Conservation (phyloP, 352 stramenopile species). For the Globisporangium viniferum region DNA sequence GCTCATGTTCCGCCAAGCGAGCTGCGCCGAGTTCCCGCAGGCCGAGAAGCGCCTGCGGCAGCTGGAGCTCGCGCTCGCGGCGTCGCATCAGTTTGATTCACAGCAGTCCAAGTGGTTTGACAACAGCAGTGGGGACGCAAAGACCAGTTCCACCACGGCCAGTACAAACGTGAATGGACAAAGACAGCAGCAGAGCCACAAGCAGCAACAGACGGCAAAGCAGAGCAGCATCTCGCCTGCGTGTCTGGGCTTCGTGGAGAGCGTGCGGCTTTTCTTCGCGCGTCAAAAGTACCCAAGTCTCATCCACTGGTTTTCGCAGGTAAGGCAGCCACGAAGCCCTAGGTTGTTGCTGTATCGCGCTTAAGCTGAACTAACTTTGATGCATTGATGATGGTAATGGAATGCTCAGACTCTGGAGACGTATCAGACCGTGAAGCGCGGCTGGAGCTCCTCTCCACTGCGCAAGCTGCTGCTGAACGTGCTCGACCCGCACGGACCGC, state of each 20-base stretch:
- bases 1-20: constrained; percentile 75
- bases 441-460: constrained; percentile 58
- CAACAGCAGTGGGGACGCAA: neutral
- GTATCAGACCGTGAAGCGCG: constrained; percentile 71
- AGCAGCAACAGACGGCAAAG: constrained; percentile 2
- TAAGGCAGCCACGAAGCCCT: constrained; percentile 17
- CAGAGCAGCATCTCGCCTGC: constrained; percentile 32
- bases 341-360: too few species aligned
- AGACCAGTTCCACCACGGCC: neutral
- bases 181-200: neutral
- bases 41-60: constrained; percentile 35
- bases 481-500: constrained; percentile 70
- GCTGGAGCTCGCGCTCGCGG: constrained; percentile 7
- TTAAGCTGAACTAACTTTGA: neutral
- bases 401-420: constrained; percentile 58
- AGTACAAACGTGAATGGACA: neutral
- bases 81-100: neutral
- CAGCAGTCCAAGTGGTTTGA: constrained; percentile 13
- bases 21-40: constrained; percentile 54
- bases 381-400: neutral
- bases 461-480: constrained; percentile 73
- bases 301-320: constrained; percentile 80
- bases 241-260: constrained; percentile 64
- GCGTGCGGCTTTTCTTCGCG: constrained; percentile 76
- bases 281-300: constrained; percentile 80